These are phyloP conservation scores for Beauveria varroae DNA, from an alignment of 2,329 filamentous ascomycete genomes.

Conservation along the genomic window DNA sequence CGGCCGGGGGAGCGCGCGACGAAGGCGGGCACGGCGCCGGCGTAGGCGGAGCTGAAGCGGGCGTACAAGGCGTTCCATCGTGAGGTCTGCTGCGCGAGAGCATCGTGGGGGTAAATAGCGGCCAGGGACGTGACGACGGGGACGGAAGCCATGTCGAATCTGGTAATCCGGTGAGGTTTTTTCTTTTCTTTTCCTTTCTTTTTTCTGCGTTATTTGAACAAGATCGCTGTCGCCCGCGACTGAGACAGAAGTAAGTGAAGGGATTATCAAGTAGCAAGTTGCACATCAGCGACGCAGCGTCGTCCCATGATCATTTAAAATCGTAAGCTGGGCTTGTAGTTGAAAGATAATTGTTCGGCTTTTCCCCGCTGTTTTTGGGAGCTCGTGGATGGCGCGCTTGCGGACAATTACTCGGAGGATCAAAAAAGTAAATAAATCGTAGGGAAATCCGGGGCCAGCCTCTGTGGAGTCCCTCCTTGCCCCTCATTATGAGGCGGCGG, in stretches of 20 bases:
- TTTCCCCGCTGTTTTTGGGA: conserved; percentile 5
- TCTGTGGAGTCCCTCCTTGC: background rate
- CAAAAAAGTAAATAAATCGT: background rate
- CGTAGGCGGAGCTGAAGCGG: conserved; percentile 64
- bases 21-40: conserved; percentile 59
- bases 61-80: conserved; percentile 71
- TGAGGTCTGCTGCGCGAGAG: conserved; percentile 56
- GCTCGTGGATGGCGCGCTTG: conserved; percentile 4
- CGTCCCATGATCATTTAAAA: background rate
- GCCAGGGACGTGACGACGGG: conserved; percentile 67
- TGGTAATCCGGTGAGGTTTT: background rate
- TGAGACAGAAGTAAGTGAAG: no score
- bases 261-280: no score
- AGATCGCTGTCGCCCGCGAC: no score
- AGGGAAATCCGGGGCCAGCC: background rate
- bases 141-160: conserved; percentile 34
- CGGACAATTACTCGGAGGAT: conserved; percentile 12
- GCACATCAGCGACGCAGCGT: background rate
- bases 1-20: conserved; percentile 85
- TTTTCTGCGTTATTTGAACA: background rate
- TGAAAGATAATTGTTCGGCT: background rate
- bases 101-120: conserved; percentile 76
- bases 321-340: background rate
- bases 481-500: background rate
- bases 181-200: background rate